Evolutionary conservation across 1,139 yeast genomes (phyloP).

Genomic region (Pneumocystis sp.): DNA sequence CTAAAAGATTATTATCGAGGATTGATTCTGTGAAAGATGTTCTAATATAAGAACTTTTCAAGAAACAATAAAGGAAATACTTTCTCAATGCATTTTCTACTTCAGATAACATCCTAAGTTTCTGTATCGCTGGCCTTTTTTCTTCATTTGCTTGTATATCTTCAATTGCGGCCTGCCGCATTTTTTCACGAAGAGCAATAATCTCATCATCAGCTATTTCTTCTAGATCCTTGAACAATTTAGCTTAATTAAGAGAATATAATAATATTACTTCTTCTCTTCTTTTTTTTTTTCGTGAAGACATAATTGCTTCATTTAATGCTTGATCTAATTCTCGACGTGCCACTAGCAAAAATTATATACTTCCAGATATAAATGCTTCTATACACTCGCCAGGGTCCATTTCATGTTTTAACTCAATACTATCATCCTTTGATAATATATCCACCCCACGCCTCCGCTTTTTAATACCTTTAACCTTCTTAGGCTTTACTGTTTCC

Average conservation of each 20-base stretch:
- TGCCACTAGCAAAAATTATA: slow-evolving; percentile 28
- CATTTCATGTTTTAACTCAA: slow-evolving; percentile 16
- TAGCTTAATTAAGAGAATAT: background rate
- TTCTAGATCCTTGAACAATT: slow-evolving; percentile 43
- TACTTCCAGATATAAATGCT: slow-evolving; percentile 6
- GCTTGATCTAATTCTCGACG: slow-evolving; percentile 69
- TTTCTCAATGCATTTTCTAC: slow-evolving; percentile 64
- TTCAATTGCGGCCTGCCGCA: slow-evolving; percentile 84
- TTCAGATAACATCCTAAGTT: slow-evolving; percentile 63
- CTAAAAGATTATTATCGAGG: slow-evolving; percentile 81
- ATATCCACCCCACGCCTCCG: slow-evolving; percentile 16
- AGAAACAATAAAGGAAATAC: slow-evolving; percentile 40
- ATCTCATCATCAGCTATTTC: slow-evolving; percentile 89
- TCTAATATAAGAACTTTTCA: slow-evolving; percentile 2
- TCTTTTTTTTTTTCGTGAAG: slow-evolving; percentile 32
- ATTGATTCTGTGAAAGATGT: slow-evolving; percentile 55
- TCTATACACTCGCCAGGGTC: slow-evolving; percentile 2
- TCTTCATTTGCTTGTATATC: slow-evolving; percentile 65
- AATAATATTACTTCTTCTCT: slow-evolving; percentile 39
- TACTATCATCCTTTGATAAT: slow-evolving; percentile 23
- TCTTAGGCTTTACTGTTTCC: background rate
- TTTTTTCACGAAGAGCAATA: slow-evolving; percentile 63
- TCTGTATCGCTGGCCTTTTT: slow-evolving; percentile 71
- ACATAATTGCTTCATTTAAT: slow-evolving; percentile 62
- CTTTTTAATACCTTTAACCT: slow-evolving; percentile 13